These are phyloP conservation scores for Allium sativum DNA, from an alignment of 106 monocot species.

Conservation along the genomic window DNA sequence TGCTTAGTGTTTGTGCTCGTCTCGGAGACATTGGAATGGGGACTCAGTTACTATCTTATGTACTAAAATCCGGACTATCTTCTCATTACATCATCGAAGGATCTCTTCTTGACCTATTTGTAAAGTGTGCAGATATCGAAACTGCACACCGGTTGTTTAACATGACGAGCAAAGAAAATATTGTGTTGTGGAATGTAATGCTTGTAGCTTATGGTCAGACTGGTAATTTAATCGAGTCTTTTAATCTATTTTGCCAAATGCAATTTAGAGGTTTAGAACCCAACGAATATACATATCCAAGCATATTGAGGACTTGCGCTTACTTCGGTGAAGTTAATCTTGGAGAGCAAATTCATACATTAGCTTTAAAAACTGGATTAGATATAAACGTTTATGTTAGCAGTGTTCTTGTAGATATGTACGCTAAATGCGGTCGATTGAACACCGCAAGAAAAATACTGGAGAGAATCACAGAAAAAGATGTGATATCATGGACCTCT, in stretches of 20 bases:
- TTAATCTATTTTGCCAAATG: constrained; percentile 55
- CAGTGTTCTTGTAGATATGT: constrained; percentile 80
- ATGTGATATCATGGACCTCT: constrained; percentile 84
- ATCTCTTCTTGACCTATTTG: constrained; percentile 79
- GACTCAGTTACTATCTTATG: constrained; percentile 50
- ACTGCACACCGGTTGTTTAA: constrained; percentile 38
- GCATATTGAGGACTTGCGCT: constrained; percentile 74
- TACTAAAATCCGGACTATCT: constrained; percentile 51
- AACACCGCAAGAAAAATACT: constrained; percentile 43
- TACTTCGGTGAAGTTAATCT: constrained; percentile 29
- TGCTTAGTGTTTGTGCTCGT: constrained; percentile 51
- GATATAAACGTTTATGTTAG: constrained; percentile 51
- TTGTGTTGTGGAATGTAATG: constrained; percentile 88
- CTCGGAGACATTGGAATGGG: constrained; percentile 43
- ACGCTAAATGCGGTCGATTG: constrained; percentile 65
- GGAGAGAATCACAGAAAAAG: constrained; percentile 33
- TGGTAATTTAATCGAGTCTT: constrained; percentile 43
- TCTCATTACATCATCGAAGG: constrained; percentile 74
- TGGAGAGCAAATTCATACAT: constrained; percentile 64
- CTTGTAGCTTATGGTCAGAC: constrained; percentile 71
- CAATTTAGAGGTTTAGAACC: constrained; percentile 33
- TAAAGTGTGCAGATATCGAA: constrained; percentile 57
- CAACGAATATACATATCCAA: constrained; percentile 79
- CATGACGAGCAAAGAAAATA: constrained; percentile 33
- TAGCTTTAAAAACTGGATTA: constrained; percentile 52